Evolutionary conservation across 2,329 filamentous ascomycete species (phyloP), one percentile per base, ranked within the genome.

Genomic region (Fusarium nelsonii): DNA sequence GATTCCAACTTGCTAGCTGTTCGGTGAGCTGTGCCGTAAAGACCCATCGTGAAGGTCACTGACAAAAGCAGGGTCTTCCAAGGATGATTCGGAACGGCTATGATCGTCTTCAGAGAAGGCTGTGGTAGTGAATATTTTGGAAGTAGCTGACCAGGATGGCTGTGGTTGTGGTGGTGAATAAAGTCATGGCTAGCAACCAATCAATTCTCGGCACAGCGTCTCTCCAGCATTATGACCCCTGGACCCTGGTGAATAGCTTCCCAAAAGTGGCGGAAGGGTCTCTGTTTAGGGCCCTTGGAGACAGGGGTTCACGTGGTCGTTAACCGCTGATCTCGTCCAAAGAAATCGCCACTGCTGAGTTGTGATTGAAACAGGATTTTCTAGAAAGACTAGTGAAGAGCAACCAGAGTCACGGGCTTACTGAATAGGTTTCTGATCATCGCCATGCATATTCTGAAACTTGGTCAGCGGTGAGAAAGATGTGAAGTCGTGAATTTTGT

Each of bases 361-460:
- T 52, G 56, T 58, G 41, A 20, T 50, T 58, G 65, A 68, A 73
- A 73, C 63, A 65, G 56, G 53, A 65, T 69, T 73, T 71, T 68
- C 65, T 68, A 48, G 43, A 65, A 73, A 45, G 26, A 10, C 33
- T 28, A 30, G 26, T 20, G 23, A 18, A 34, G 37, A 50, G 23
- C 10, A 11, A 8, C 14, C 23, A 23, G n/a, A 58, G 65, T 63
- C 63, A 58, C 54, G 59, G 45, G 52, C 51, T 65, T 58, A 45
- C 34, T 51, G 41, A 33, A 56, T 33, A 33, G 54, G 58, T 65
- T 68, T 68, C 63, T 58, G 63, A 71, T 70, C 68, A 36, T 55
- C 68, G 37, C 23, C 44, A 10, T 71, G 68, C 68, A 70, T 56
- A 68, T 69, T 68, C 59, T 73, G 68, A 73, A 73, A 73, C 71